Evolutionary conservation across 148 eudicot genomes (phyloP), one percentile per base, ranked within the genome.

Genomic region (Suaeda aralocaspica): DNA sequence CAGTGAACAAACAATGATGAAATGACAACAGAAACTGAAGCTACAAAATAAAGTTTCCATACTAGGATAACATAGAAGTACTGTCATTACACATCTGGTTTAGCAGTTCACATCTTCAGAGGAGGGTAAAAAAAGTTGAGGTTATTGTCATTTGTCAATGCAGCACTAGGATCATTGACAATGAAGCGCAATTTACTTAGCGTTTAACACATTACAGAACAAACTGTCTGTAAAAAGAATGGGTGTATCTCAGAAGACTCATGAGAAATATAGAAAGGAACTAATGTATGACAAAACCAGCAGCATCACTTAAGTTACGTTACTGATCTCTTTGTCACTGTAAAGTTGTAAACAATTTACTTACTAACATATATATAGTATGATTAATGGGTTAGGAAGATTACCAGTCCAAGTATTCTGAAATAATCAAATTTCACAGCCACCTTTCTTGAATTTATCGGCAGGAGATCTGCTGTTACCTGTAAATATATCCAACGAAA

Each of bases 401-500:
- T 80, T 82, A 93, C 96, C 83, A 93, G 74, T 65, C 98, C 96
- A 6, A 72, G 81, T 73, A 93, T 85, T 80, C 84, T 93, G 85
- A 93, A 93, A 72, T 61, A 80, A 76, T 93, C 96, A 60, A 93
- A 90, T 77, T 93, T 83, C 33, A 93, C 98, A 39, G 92, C 92
- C 77, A 93, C 98, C 81, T 93, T 93, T 68, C 79, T 85, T 26
- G 90, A 70, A 73, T 79, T 93, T 67, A 90, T 74, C 28, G 98
- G 98, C 11, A 83, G 78, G 64, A 93, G 84, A 82, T 93, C 88
- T 56, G 96, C 96, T 48, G 98, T 90, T 39, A 88, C 96, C 98
- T 93, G 71, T 30, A 76, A 66, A 67, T 29, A 36, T 21, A 55
- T 30, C 26, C 28, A 31, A 48, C 8, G 30, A 28, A 50, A 67